phyloP scores from a whole-genome alignment of 805 yeast species.

The Candida khao-thaluensis region DNA sequence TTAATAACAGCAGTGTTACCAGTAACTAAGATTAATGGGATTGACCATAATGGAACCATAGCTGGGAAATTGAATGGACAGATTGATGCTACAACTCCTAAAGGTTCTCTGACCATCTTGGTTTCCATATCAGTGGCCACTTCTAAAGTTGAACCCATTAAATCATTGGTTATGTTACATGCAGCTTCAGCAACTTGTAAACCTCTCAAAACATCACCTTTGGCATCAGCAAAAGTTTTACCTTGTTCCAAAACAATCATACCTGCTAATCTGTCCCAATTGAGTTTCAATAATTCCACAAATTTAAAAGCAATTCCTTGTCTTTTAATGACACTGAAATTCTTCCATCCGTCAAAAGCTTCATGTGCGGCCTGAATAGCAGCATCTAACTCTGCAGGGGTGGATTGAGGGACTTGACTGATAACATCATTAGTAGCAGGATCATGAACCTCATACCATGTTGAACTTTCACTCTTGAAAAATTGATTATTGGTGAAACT shows the following conservation, averaged over 20 bases:
- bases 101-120: constrained; percentile 68
- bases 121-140: constrained; percentile 77
- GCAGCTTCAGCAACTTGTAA: constrained; percentile 79
- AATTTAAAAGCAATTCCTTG: constrained; percentile 72
- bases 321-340: constrained; percentile 58
- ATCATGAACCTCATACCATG: constrained; percentile 69
- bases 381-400: constrained; percentile 59
- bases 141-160: constrained; percentile 62
- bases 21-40: constrained; percentile 62
- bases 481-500: constrained; percentile 51
- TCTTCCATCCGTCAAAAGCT: constrained; percentile 61
- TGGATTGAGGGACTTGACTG: constrained; percentile 69
- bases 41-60: constrained; percentile 73
- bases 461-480: constrained; percentile 47
- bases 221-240: constrained; percentile 71
- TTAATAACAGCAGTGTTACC: constrained; percentile 69
- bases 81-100: constrained; percentile 75
- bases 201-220: constrained; percentile 72
- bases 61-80: constrained; percentile 85
- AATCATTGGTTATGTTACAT: constrained; percentile 61
- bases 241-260: constrained; percentile 55
- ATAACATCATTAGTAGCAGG: constrained; percentile 72
- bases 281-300: constrained; percentile 59
- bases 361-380: constrained; percentile 64
- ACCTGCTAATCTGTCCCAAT: constrained; percentile 68